Conservation (phyloP, 441 rosid species). For the Gossypium davidsonii region DNA sequence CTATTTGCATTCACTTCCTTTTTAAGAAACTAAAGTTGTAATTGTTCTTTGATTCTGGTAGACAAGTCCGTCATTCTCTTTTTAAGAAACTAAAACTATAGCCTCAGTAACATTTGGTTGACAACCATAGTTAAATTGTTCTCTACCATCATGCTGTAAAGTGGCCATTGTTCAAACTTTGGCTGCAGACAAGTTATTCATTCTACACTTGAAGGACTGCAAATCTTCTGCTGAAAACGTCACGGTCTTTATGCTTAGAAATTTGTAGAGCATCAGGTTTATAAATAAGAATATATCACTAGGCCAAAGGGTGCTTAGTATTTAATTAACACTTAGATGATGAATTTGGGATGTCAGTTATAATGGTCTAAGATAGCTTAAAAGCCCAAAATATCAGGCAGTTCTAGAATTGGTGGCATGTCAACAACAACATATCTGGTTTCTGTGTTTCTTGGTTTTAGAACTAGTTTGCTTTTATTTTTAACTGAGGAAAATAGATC, state of each 20-base stretch:
- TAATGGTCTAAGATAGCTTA: not conserved
- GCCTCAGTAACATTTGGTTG: not conserved
- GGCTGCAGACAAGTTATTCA: not conserved
- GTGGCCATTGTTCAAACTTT: not conserved
- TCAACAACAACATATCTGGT: not conserved
- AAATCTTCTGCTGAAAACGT: not conserved
- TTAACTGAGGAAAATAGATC: not conserved
- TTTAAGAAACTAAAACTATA: conserved; percentile 6
- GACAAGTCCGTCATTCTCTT: not conserved
- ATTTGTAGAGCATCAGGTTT: not conserved
- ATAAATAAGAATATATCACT: not conserved
- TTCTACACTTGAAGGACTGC: not conserved
- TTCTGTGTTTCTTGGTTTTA: not conserved
- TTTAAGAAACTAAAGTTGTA: not conserved
- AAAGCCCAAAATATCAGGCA: not conserved
- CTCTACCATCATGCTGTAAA: not conserved
- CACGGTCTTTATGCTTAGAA: not conserved
- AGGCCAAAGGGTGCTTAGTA: not conserved
- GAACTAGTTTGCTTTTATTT: not conserved
- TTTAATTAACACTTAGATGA: not conserved
- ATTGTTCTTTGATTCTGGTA: not conserved
- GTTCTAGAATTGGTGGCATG: not conserved
- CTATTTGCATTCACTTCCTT: not conserved
- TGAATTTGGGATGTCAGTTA: not conserved
- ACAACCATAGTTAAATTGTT: not conserved